Percentiles rank a stretch among this genome's conserved stretches.
phyloP scores from a whole-genome alignment of 495 filamentous ascomycete species.

The Extremus antarcticus region DNA sequence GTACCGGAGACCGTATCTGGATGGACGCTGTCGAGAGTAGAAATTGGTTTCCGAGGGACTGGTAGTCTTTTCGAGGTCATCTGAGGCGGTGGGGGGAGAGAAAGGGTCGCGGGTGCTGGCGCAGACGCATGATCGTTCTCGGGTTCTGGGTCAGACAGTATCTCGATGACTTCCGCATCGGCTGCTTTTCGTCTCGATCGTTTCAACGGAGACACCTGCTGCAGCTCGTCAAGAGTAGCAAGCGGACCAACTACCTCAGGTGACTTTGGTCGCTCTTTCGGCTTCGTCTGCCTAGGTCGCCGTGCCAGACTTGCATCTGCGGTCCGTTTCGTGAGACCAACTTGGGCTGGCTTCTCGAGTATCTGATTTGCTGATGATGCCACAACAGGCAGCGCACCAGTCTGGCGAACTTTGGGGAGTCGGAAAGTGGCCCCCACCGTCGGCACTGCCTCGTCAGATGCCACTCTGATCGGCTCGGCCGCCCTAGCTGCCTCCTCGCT shows the following conservation, averaged over 20 bases:
- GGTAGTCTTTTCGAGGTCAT: conserved; percentile 4
- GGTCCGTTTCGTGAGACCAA: conserved; percentile 10
- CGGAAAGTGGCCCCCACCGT: not conserved
- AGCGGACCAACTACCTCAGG: conserved; percentile 13
- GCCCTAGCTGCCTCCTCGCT: conserved; percentile 19
- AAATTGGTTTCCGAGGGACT: conserved; percentile 14
- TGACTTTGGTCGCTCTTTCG: conserved; percentile 12
- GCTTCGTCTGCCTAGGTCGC: conserved; percentile 12
- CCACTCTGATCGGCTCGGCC: conserved; percentile 1
- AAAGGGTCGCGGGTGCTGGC: not conserved
- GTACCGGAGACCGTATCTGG: conserved; percentile 14
- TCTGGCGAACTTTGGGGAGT: conserved; percentile 5
- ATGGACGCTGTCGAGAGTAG: not conserved
- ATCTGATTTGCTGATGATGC: conserved; percentile 9
- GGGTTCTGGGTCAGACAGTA: conserved; percentile 16
- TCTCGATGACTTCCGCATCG: conserved; percentile 18
- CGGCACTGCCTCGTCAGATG: conserved; percentile 8
- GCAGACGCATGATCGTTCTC: not conserved
- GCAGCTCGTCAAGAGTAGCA: conserved; percentile 17
- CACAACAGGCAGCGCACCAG: not conserved
- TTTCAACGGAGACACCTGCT: conserved; percentile 6
- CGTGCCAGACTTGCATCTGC: conserved; percentile 19
- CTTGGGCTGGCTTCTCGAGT: conserved; percentile 4
- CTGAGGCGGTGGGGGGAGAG: conserved; percentile 5
- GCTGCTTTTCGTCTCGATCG: conserved; percentile 3